A percentile compares a stretch with the other conserved stretches of the same genome.
Evolutionary conservation across 495 filamentous ascomycete genomes (phyloP).

Genomic region (Hypoxylon trugodes): DNA sequence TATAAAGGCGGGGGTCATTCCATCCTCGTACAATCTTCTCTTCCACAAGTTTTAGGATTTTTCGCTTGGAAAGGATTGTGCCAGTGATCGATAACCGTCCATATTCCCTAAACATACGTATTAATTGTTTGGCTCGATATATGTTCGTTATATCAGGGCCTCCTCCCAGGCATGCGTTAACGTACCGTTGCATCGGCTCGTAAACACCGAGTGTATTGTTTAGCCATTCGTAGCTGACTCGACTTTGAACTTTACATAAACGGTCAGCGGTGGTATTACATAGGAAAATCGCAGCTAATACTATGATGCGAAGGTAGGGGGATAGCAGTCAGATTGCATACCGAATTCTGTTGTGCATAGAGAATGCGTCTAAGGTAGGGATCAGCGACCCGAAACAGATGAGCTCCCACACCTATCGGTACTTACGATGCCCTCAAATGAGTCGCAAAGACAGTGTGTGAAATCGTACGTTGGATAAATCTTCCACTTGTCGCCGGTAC

Average conservation of each 20-base stretch:
- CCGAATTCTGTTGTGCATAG: constrained; percentile 90
- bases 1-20: constrained; percentile 91
- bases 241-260: constrained; percentile 32
- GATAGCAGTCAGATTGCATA: constrained; percentile 49
- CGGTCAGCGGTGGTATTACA: background rate
- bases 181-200: constrained; percentile 79
- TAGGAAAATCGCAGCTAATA: background rate
- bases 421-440: constrained; percentile 75
- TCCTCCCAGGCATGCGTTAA: background rate
- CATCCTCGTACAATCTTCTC: constrained; percentile 78
- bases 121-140: constrained; percentile 47
- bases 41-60: constrained; percentile 78
- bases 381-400: background rate
- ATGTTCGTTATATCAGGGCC: background rate
- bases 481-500: constrained; percentile 77
- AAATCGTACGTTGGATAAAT: constrained; percentile 95
- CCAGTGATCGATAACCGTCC: constrained; percentile 83
- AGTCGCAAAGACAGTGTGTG: constrained; percentile 88
- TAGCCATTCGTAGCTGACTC: constrained; percentile 89
- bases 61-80: constrained; percentile 84
- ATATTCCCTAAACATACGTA: constrained; percentile 52
- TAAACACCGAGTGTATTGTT: constrained; percentile 74
- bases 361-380: constrained; percentile 67
- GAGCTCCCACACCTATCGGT: background rate
- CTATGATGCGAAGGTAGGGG: background rate